Evolutionary conservation across 352 stramenopile species (phyloP).

Genomic region (Phytopythium kandeliae): DNA sequence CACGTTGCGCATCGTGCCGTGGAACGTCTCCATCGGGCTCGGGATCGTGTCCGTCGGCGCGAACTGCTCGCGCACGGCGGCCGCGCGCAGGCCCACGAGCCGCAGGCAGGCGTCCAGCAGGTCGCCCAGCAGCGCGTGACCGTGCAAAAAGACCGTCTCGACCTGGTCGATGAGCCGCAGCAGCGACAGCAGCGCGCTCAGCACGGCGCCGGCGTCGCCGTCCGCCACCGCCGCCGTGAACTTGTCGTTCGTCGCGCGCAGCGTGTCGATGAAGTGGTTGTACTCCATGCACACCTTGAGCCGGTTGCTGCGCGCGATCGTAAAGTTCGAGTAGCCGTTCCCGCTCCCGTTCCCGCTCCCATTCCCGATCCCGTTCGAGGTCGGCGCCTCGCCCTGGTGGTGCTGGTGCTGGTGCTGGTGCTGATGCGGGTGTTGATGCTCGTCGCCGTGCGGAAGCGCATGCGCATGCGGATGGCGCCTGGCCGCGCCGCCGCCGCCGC

Average conservation of each 20-base stretch:
- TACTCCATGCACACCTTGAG: slow-evolving; percentile 76
- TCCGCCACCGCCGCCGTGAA: slow-evolving; percentile 46
- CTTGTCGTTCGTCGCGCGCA: slow-evolving; percentile 57
- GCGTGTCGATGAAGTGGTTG: slow-evolving; percentile 72
- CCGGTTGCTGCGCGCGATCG: slow-evolving; percentile 59
- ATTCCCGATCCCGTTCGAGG: too few species aligned
- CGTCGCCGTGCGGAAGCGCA: too few species aligned
- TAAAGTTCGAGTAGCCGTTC: slow-evolving; percentile 57
- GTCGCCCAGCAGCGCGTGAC: slow-evolving; percentile 53
- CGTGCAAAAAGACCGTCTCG: slow-evolving; percentile 69
- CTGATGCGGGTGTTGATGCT: too few species aligned
- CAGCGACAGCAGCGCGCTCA: slow-evolving; percentile 58
- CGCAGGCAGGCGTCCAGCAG: slow-evolving; percentile 45
- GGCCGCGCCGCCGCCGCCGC: slow-evolving; percentile 13
- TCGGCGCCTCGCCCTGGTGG: slow-evolving; percentile 11
- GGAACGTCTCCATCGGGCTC: slow-evolving; percentile 66
- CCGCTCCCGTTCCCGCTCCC: slow-evolving; percentile 18
- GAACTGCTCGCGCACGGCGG: slow-evolving; percentile 37
- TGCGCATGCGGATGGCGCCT: slow-evolving; percentile 8
- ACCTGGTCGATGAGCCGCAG: slow-evolving; percentile 70
- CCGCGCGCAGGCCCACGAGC: slow-evolving; percentile 35
- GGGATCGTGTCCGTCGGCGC: slow-evolving; percentile 54
- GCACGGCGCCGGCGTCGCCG: slow-evolving; percentile 47
- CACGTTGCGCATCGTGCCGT: slow-evolving; percentile 68
- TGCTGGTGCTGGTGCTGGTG: too few species aligned